Conservation (phyloP, 257 asterid genomes). For the Nicotiana undulata region DNA sequence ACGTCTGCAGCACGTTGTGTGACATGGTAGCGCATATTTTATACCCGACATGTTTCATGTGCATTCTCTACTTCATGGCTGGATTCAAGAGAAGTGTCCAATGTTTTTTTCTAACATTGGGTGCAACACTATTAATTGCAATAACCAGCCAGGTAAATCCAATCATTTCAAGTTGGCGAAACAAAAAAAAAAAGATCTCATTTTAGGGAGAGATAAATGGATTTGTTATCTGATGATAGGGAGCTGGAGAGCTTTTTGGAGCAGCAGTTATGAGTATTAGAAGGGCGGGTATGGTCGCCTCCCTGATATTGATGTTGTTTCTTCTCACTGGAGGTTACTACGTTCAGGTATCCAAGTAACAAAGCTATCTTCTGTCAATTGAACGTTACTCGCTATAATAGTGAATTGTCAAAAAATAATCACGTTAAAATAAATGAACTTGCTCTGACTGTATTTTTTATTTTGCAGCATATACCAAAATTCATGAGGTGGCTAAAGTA, state of each 20-base stretch:
- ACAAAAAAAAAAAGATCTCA: background rate
- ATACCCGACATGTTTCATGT: constrained; percentile 72
- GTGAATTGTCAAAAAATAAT: no score
- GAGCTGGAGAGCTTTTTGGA: constrained; percentile 94
- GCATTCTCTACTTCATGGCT: constrained; percentile 90
- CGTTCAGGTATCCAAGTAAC: constrained; percentile 51
- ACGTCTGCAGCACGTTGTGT: constrained; percentile 77
- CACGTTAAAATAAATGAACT: no score
- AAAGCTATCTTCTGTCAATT: no score
- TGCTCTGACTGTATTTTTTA: background rate
- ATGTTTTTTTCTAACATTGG: constrained; percentile 66
- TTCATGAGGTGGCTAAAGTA: constrained; percentile 91
- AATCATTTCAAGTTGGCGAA: background rate
- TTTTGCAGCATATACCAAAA: constrained; percentile 74
- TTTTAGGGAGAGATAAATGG: background rate
- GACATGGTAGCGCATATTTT: constrained; percentile 80
- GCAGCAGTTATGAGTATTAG: constrained; percentile 85
- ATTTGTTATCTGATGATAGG: constrained; percentile 31
- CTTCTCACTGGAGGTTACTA: constrained; percentile 98
- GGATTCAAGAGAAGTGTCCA: constrained; percentile 68
- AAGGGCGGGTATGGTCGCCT: constrained; percentile 85
- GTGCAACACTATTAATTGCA: constrained; percentile 55
- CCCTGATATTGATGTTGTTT: constrained; percentile 81
- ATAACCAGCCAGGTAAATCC: constrained; percentile 76
- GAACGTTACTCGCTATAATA: no score